Conservation (phyloP, 2,329 filamentous ascomycete species). For the Cercospora sesami region DNA sequence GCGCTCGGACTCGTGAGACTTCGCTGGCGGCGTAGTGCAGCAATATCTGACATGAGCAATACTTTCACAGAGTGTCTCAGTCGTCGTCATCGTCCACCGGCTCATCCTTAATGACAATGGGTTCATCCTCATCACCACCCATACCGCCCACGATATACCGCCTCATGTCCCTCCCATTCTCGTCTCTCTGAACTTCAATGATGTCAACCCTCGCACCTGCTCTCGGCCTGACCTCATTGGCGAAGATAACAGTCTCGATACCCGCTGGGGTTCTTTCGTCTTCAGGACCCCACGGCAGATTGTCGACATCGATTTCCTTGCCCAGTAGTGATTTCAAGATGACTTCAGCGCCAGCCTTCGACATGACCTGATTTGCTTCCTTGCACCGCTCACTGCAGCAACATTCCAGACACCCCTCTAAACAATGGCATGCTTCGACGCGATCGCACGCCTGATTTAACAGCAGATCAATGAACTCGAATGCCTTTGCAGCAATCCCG, state of each 20-base stretch:
- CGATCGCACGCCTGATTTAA: constrained; percentile 73
- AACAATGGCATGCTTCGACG: constrained; percentile 73
- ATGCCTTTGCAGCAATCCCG: constrained; percentile 88
- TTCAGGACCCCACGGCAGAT: constrained; percentile 82
- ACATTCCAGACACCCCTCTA: constrained; percentile 84
- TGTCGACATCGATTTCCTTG: constrained; percentile 75
- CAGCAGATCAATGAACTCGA: constrained; percentile 83
- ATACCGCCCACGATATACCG: constrained; percentile 32
- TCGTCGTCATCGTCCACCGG: constrained; percentile 29
- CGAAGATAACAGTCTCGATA: constrained; percentile 78
- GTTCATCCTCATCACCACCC: constrained; percentile 27
- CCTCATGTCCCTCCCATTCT: constrained; percentile 32
- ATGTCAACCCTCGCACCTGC: constrained; percentile 45
- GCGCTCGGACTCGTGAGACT: not conserved
- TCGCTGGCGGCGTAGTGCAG: not conserved
- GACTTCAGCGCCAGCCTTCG: constrained; percentile 81
- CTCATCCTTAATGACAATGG: constrained; percentile 40
- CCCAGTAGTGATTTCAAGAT: constrained; percentile 75
- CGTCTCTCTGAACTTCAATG: constrained; percentile 43
- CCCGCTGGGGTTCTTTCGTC: constrained; percentile 65
- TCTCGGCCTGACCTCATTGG: constrained; percentile 62
- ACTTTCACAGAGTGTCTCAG: not conserved
- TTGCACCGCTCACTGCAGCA: constrained; percentile 82
- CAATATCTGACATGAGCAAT: not conserved
- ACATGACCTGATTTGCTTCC: constrained; percentile 88